These are phyloP conservation scores for Salix caprea DNA, from an alignment of 345 rosid genomes.

Conservation along the genomic window DNA sequence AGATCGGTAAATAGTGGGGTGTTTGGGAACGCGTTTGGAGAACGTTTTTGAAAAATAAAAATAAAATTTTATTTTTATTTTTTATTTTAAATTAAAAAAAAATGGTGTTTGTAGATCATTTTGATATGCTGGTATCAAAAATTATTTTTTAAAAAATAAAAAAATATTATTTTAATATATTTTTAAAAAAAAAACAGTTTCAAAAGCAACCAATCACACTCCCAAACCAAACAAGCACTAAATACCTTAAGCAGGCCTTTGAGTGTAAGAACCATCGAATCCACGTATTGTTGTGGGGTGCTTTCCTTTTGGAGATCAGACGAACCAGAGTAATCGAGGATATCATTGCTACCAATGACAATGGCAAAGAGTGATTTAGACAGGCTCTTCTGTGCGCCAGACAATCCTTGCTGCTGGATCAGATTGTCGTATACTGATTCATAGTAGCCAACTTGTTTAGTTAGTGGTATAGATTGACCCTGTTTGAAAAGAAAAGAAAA, in stretches of 20 bases:
- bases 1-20: no score
- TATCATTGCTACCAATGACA: conserved; percentile 63
- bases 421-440: conserved; percentile 22
- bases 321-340: conserved; percentile 46
- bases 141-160: no score
- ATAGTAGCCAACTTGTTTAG: conserved; percentile 52
- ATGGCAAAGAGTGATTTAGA: conserved; percentile 49
- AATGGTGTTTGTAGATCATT: no score
- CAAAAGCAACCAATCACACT: no score
- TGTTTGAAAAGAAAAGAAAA: background rate
- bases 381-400: conserved; percentile 30
- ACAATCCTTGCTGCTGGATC: conserved; percentile 26
- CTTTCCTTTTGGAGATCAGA: conserved; percentile 25
- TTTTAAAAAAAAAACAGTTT: no score
- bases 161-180: no score
- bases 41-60: no score
- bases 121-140: no score
- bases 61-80: no score
- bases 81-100: no score
- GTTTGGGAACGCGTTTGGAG: fast-evolving
- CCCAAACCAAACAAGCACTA: no score
- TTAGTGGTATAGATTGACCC: conserved; percentile 46
- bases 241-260: conserved; percentile 60
- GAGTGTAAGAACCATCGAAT: conserved; percentile 40
- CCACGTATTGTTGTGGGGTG: conserved; percentile 41